Conservation (phyloP, 2,329 filamentous ascomycete genomes). For the Apiospora malaysiana region DNA sequence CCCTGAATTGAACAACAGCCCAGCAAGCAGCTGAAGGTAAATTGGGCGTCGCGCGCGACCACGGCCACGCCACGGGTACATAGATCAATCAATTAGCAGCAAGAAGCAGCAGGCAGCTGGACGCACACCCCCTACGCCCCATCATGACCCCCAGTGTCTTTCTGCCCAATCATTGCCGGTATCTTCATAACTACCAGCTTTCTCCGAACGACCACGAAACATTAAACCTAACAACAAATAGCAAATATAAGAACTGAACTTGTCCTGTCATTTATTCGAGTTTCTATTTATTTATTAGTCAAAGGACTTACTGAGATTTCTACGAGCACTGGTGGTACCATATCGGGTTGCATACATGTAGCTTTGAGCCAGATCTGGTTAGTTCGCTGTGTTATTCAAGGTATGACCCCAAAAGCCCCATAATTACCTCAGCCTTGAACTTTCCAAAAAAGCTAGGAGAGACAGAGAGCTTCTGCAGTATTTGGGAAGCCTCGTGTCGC, state of each 20-base stretch:
- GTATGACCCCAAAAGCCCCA: not conserved
- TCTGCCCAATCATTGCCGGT: not conserved
- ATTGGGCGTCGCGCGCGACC: conserved; percentile 9
- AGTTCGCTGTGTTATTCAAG: not conserved
- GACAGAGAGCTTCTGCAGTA: not conserved
- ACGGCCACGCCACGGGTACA: not conserved
- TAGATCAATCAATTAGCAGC: not conserved
- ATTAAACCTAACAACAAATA: not conserved
- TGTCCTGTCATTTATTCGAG: not conserved
- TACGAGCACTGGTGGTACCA: not conserved
- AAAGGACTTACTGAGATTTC: not conserved
- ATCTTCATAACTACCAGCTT: too few relatives aligned
- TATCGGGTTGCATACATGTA: not conserved
- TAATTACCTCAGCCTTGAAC: conserved; percentile 3
- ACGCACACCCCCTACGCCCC: not conserved
- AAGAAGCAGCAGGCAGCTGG: not conserved
- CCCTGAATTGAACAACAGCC: not conserved
- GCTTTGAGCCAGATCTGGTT: not conserved
- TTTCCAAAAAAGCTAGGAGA: not conserved
- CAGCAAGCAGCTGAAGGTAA: conserved; percentile 5
- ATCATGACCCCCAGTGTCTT: not conserved
- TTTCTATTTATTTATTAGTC: not conserved
- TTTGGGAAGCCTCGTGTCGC: not conserved
- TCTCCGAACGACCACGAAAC: too few relatives aligned
- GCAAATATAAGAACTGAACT: not conserved